phyloP scores from a whole-genome alignment of 2,329 filamentous ascomycete genomes.

The Microdochium paspali region DNA sequence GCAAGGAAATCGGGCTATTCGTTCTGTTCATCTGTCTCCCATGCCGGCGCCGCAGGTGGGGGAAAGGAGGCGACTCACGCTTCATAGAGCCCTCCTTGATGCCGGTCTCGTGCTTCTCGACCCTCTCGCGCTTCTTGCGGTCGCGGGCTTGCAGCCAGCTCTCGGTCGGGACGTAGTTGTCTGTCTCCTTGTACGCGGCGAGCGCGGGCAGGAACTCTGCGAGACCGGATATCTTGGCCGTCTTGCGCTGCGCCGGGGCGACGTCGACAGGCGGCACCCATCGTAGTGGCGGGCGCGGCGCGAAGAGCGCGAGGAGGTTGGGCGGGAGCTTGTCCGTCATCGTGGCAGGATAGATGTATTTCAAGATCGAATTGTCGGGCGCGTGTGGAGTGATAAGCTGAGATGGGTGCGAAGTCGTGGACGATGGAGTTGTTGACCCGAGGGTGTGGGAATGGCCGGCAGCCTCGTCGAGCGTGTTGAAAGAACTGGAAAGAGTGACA shows the following conservation, averaged over 20 bases:
- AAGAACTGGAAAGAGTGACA: neutral
- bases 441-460: neutral
- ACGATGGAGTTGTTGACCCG: neutral
- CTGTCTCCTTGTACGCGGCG: slow-evolving; percentile 67
- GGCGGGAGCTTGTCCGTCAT: slow-evolving; percentile 98
- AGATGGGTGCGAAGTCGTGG: neutral
- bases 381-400: neutral
- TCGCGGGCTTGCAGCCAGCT: slow-evolving; percentile 87
- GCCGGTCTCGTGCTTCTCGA: slow-evolving; percentile 54
- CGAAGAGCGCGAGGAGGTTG: slow-evolving; percentile 87
- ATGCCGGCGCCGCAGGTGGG: no score
- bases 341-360: slow-evolving; percentile 15
- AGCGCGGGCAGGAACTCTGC: slow-evolving; percentile 67
- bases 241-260: slow-evolving; percentile 73
- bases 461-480: neutral
- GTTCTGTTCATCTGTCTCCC: neutral
- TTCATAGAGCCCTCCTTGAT: slow-evolving; percentile 53
- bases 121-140: slow-evolving; percentile 73
- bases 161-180: slow-evolving; percentile 73
- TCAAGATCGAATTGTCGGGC: no score
- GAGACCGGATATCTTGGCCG: slow-evolving; percentile 62
- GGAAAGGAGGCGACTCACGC: slow-evolving; percentile 41
- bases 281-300: slow-evolving; percentile 82
- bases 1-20: neutral
- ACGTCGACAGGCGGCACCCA: slow-evolving; percentile 79